phyloP scores from a whole-genome alignment of 306 rosid genomes.

The Inga leiocalycina region DNA sequence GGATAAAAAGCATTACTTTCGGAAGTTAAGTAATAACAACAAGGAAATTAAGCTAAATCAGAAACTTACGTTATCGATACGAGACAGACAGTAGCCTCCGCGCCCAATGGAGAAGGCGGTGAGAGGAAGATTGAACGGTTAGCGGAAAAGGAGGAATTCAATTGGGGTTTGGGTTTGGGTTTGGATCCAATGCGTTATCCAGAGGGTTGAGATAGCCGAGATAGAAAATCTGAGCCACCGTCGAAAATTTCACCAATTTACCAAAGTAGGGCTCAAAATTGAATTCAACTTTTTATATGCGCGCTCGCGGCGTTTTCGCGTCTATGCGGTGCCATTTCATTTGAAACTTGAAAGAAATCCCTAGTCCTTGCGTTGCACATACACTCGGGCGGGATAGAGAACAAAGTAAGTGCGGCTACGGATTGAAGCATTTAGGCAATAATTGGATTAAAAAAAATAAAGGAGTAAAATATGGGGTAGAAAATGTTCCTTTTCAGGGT shows the following conservation, averaged over 20 bases:
- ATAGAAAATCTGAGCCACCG: conserved; percentile 65
- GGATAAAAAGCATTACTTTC: not conserved
- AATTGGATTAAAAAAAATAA: not conserved
- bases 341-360: not conserved
- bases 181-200: conserved; percentile 49
- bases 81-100: conserved; percentile 31
- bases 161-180: not conserved
- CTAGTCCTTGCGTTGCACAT: not conserved
- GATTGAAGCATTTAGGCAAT: not conserved
- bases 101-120: not conserved
- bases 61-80: conserved; percentile 45
- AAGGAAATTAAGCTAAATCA: not conserved
- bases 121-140: not conserved
- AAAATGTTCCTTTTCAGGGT: not conserved
- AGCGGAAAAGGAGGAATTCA: not conserved
- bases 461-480: not conserved
- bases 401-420: not conserved
- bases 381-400: not conserved
- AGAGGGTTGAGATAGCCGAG: conserved; percentile 17
- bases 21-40: not conserved
- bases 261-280: conserved; percentile 10
- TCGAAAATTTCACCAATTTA: not conserved
- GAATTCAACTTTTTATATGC: not conserved
- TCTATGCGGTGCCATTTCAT: not conserved
- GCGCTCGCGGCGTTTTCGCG: conserved; percentile 32